Evolutionary conservation across 2,329 filamentous ascomycete genomes (phyloP).

Genomic region (Coniochaeta sp.): DNA sequence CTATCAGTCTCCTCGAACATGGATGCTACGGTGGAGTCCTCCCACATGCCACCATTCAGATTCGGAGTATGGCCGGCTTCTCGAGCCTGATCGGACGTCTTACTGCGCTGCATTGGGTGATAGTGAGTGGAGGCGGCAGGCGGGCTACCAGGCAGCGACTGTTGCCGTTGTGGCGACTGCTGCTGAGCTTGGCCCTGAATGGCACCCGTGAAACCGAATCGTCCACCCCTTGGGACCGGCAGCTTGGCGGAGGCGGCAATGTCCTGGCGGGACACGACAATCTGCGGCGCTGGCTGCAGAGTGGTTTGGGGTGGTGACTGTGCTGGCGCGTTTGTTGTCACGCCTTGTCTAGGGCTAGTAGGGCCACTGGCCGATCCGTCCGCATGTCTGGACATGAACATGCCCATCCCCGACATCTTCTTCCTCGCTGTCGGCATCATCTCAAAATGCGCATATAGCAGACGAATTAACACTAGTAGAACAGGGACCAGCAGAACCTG

Average conservation of each 20-base stretch:
- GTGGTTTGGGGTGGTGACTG: conserved; percentile 8
- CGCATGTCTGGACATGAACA: conserved; percentile 13
- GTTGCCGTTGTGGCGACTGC: conserved; percentile 13
- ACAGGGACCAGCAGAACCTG: too few species aligned
- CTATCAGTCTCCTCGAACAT: conserved; percentile 18
- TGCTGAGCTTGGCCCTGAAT: conserved; percentile 8
- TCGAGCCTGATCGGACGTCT: conserved; percentile 17
- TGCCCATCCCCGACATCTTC: conserved; percentile 24
- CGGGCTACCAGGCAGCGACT: conserved; percentile 5
- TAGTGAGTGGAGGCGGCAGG: conserved; percentile 6
- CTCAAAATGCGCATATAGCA: conserved; percentile 12
- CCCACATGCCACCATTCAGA: conserved; percentile 23
- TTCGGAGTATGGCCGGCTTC: conserved; percentile 8
- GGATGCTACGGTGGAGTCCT: conserved; percentile 27
- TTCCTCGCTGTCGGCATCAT: conserved; percentile 22
- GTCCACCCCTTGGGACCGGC: conserved; percentile 23
- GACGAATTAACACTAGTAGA: neutral
- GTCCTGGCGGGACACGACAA: conserved; percentile 18
- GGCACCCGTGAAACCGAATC: conserved; percentile 18
- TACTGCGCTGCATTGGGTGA: conserved; percentile 17
- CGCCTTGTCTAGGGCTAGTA: conserved; percentile 9
- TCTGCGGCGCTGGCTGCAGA: conserved; percentile 19
- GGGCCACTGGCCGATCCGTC: conserved; percentile 8
- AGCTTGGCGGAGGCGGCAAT: conserved; percentile 25
- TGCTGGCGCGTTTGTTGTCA: conserved; percentile 8